Percentiles rank a stretch among this genome's conserved stretches.
These are phyloP conservation scores for Colletotrichum eremochloae DNA, from an alignment of 2,329 filamentous ascomycete species.

Conservation along the genomic window DNA sequence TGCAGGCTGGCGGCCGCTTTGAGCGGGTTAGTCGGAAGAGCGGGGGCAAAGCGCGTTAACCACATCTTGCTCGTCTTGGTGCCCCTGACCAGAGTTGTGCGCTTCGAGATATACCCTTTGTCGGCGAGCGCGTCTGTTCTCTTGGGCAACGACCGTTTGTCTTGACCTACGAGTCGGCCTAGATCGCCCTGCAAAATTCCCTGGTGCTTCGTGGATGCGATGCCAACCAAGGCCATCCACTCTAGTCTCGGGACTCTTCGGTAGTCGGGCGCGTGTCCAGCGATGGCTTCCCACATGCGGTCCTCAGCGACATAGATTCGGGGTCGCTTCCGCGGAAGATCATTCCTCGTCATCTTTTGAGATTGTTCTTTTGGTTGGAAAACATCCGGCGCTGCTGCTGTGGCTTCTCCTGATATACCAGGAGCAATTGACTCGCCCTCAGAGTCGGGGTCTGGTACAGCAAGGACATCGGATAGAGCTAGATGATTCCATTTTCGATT, in stretches of 20 bases:
- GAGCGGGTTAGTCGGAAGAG: slow-evolving; percentile 51
- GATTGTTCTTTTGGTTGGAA: neutral
- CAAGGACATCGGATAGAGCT: slow-evolving; percentile 41
- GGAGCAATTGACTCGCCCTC: slow-evolving; percentile 4
- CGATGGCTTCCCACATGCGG: slow-evolving; percentile 70
- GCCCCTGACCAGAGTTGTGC: slow-evolving; percentile 68
- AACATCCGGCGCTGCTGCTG: neutral
- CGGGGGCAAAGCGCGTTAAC: slow-evolving; percentile 68
- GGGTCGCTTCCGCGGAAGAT: slow-evolving; percentile 42
- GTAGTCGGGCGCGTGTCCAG: slow-evolving; percentile 70
- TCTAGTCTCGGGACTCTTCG: slow-evolving; percentile 70
- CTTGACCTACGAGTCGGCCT: slow-evolving; percentile 69
- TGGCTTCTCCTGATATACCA: neutral
- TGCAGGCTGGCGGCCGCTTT: slow-evolving; percentile 29
- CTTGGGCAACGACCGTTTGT: slow-evolving; percentile 74
- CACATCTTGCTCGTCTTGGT: slow-evolving; percentile 75
- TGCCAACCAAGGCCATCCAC: slow-evolving; percentile 70
- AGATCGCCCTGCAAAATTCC: slow-evolving; percentile 74
- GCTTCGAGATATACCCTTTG: slow-evolving; percentile 74
- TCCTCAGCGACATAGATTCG: slow-evolving; percentile 66
- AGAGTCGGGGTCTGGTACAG: slow-evolving; percentile 33
- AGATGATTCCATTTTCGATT: slow-evolving; percentile 44
- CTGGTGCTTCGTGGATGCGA: slow-evolving; percentile 65
- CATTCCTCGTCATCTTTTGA: neutral
- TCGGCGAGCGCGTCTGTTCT: slow-evolving; percentile 70